Evolutionary conservation across 441 rosid genomes (phyloP), one percentile per base, ranked within the genome.

Genomic region (Adansonia gregorii): DNA sequence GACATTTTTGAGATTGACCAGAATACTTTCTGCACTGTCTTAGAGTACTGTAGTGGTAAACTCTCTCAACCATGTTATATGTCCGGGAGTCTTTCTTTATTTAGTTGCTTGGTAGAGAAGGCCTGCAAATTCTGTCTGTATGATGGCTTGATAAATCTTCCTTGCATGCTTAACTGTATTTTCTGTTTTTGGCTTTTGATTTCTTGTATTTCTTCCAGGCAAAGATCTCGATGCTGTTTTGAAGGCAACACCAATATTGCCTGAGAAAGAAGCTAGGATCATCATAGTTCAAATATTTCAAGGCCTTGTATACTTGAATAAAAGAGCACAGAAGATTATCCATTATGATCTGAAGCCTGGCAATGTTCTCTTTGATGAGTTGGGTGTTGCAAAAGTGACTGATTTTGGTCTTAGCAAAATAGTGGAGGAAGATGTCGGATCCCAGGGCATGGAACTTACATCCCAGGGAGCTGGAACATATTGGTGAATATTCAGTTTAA

Each of bases 381-480:
- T 92, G 82, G 99, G 98, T 68, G 85, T 92, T 39, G 98, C 99
- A 81, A 97, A 97, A 89, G 97, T 97, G 81, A 97, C 99, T 58
- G 99, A 97, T 87, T 97, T 97, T 87, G 99, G 98, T 83, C 92
- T 94, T 73, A 94, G 99, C 89, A 97, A 94, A 88, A 97, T 97
- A 46, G 97, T 97, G 83, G 97, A 97, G 85, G 93, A 91, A 72
- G 88, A 93, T 82, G 94, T 89, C 79, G 98, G 98, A 78, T 91
- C 99, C 27, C 97, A 90, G 86, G 99, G 99, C 68, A 97, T 94
- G 99, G 98, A 97, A 82, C 97, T 97, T 79, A 97, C 99, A 56
- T 97, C 99, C 76, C 98, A 94, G 82, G 99, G 98, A 80, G 99
- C 99, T 81, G 99, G 99, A 84, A 97, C 99, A 59, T 94, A 97